phyloP scores from a whole-genome alignment of 2,329 filamentous ascomycete genomes.

The Pseudonectria foliicola region DNA sequence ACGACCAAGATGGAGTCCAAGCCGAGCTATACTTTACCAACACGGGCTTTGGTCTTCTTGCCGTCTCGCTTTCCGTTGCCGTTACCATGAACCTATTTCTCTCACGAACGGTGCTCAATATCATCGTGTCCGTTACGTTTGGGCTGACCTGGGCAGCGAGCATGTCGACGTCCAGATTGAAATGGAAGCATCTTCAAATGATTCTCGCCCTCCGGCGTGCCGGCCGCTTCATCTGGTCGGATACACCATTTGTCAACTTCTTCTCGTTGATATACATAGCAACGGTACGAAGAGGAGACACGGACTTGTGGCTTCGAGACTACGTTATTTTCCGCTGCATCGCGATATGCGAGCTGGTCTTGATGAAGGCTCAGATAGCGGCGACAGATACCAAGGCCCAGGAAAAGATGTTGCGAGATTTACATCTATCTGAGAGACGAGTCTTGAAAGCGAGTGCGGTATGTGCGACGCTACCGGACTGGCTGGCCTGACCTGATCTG shows the following conservation, averaged over 20 bases:
- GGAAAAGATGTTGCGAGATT: not conserved
- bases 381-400: not conserved
- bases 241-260: constrained; percentile 5
- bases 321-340: constrained; percentile 2
- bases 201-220: not conserved
- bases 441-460: not conserved
- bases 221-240: constrained; percentile 2
- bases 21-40: constrained; percentile 1
- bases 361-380: constrained; percentile 1
- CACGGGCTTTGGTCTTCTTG: constrained; percentile 1
- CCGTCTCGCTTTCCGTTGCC: not conserved
- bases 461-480: not conserved
- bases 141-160: not conserved
- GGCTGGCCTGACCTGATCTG: too few relatives aligned
- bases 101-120: not conserved
- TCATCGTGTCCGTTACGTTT: constrained; percentile 1
- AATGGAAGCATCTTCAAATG: not conserved
- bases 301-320: not conserved
- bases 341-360: not conserved
- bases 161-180: not conserved
- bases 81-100: constrained; percentile 2
- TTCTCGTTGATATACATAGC: constrained; percentile 2
- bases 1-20: not conserved
- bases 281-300: not conserved
- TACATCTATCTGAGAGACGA: not conserved